Base-by-base conservation (phyloP, 805 yeast genomes). In the Candida pini region DNA sequence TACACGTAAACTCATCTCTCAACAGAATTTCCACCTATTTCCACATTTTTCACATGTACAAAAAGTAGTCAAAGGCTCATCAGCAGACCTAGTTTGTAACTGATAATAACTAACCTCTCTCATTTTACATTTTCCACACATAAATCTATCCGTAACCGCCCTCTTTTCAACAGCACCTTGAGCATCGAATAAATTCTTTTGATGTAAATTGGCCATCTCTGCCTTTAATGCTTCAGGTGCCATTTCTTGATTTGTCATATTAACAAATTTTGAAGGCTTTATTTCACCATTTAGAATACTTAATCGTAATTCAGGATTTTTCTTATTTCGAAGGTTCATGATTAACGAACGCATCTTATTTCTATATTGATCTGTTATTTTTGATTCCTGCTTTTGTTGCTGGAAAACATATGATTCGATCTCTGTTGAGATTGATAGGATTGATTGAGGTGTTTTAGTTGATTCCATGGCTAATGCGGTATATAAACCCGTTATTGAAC, bases 1-100 rank as follows among this genome's bases (percentile, higher is more conserved):
- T n/a, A n/a, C n/a, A n/a, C n/a, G n/a, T n/a, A n/a, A n/a, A n/a
- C n/a, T 5, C 9, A 20, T 24, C 12, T 4, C 21, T 48, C 58
- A 89, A 21, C 95, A 84, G 57, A 92, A 92, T 63, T 92, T 92
- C 98, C 98, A 92, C 61, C 97, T 76, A 56, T 92, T 87, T 43
- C 97, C 97, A 67, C 98, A 92, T 46, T 77, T 86, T 54, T 89
- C 97, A 67, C 98, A 92, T 4, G 96, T 89, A 68, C 98, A 92
- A 58, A 92, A 92, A 1, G 98, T 92, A 6, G 98, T 92, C 53
- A 92, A 73, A 40, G 98, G 98, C 63, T 92, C 98, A 76, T 92
- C 98, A 14, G 98, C 98, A 38, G 96, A 85, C 63, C 98, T 73
- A 22, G 98, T 92, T 69, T 92, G 98, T 81, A 92, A 74, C 66